Conservation (phyloP, 306 rosid genomes). For the Medicago arabica region DNA sequence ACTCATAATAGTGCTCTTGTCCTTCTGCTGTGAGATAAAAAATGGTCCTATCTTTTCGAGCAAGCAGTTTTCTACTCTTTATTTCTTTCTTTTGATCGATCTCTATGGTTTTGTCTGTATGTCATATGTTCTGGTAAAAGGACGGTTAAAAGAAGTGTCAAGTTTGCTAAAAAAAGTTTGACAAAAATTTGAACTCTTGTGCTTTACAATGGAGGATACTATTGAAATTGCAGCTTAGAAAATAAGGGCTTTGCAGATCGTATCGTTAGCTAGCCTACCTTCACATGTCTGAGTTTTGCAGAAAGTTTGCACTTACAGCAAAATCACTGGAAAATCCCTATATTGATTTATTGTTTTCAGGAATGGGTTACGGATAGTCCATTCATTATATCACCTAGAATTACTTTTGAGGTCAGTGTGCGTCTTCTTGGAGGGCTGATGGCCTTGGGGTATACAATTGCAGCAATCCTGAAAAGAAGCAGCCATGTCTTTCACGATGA, state of each 20-base stretch:
- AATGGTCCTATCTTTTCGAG: slow-evolving; percentile 16
- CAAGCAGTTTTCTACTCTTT: slow-evolving; percentile 18
- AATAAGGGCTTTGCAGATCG: slow-evolving; percentile 20
- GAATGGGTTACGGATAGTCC: slow-evolving; percentile 99
- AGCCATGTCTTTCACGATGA: slow-evolving; percentile 85
- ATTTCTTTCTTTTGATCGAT: not conserved
- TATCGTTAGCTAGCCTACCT: slow-evolving; percentile 15
- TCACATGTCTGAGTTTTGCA: slow-evolving; percentile 22
- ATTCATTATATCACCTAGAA: slow-evolving; percentile 97
- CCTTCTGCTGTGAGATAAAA: slow-evolving; percentile 21
- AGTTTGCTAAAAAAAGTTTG: slow-evolving; percentile 19
- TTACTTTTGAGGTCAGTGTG: slow-evolving; percentile 95
- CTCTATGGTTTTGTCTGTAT: slow-evolving; percentile 4
- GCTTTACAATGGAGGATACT: slow-evolving; percentile 14
- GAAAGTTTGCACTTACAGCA: slow-evolving; percentile 26
- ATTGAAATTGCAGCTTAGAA: slow-evolving; percentile 25
- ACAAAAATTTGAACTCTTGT: slow-evolving; percentile 5
- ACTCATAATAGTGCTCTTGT: slow-evolving; percentile 21
- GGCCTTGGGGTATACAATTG: slow-evolving; percentile 99
- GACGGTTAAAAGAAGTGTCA: slow-evolving; percentile 10
- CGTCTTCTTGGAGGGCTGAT: slow-evolving; percentile 99
- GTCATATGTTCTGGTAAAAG: slow-evolving; percentile 29
- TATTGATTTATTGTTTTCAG: slow-evolving; percentile 55
- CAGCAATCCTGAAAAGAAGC: slow-evolving; percentile 89
- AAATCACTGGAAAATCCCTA: slow-evolving; percentile 19